Evolutionary conservation across 305 asterid species (phyloP).

Genomic region (Plantago lanceolata): DNA sequence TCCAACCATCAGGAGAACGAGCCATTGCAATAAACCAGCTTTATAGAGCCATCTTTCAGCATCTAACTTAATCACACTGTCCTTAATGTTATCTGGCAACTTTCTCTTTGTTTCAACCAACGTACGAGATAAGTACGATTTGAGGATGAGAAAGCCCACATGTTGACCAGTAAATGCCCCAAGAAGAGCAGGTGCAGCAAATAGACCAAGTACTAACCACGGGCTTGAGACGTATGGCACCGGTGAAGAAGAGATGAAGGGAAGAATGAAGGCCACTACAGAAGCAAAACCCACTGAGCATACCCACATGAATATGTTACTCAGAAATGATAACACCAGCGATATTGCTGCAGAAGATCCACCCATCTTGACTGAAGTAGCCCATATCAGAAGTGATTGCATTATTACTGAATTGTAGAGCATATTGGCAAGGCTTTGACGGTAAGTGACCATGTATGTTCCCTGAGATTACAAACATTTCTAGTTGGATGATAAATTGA

Average conservation of each 20-base stretch:
- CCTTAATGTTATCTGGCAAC: constrained; percentile 43
- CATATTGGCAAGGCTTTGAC: constrained; percentile 68
- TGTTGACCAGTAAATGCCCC: constrained; percentile 93
- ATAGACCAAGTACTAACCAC: constrained; percentile 68
- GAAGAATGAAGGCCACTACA: constrained; percentile 56
- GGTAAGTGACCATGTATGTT: constrained; percentile 67
- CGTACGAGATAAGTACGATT: constrained; percentile 42
- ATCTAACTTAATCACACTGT: constrained; percentile 69
- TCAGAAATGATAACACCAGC: constrained; percentile 51
- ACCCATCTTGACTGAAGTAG: constrained; percentile 62
- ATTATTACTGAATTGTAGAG: constrained; percentile 73
- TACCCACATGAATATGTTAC: constrained; percentile 79
- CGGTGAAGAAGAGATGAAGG: constrained; percentile 64
- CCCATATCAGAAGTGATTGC: constrained; percentile 80
- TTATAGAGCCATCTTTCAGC: constrained; percentile 95
- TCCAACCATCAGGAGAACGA: constrained; percentile 65
- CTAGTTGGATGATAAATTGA: constrained; percentile 13
- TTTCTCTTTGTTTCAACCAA: constrained; percentile 40
- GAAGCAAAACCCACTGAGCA: constrained; percentile 52
- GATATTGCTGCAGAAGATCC: constrained; percentile 67
- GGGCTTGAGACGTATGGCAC: constrained; percentile 76
- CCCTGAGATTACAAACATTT: constrained; percentile 51
- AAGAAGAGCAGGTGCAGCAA: constrained; percentile 83
- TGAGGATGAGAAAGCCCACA: constrained; percentile 52
- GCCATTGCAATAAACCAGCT: constrained; percentile 83